Conservation (phyloP, 1,284 basidiomycete genomes). For the Leccinum proliferum region DNA sequence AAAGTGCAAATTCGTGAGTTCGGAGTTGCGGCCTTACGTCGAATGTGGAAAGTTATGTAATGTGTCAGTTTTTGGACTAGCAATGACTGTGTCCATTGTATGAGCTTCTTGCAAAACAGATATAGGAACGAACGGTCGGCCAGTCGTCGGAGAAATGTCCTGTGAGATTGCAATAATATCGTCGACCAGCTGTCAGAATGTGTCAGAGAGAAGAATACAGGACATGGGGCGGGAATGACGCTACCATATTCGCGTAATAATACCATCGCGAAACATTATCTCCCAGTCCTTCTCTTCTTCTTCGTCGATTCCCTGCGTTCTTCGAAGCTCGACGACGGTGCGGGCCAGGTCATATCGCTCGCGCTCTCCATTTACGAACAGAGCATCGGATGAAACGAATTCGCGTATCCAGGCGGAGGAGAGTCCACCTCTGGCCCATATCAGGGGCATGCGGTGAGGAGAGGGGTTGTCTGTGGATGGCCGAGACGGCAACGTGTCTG, state of each 20-base stretch:
- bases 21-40: no score
- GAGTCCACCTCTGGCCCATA: constrained; percentile 72
- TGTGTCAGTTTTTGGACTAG: constrained; percentile 28
- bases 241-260: constrained; percentile 90
- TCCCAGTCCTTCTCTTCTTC: constrained; percentile 64
- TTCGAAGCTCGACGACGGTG: constrained; percentile 68
- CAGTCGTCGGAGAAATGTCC: constrained; percentile 68
- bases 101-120: constrained; percentile 68
- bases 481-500: constrained; percentile 26
- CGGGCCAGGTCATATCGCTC: constrained; percentile 80
- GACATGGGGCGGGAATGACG: neutral
- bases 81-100: constrained; percentile 69
- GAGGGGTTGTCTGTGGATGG: constrained; percentile 16
- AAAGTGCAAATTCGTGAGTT: no score
- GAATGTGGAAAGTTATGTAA: no score
- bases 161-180: constrained; percentile 70
- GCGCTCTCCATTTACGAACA: constrained; percentile 78
- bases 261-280: constrained; percentile 72
- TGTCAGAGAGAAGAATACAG: constrained; percentile 7
- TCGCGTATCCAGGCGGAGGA: constrained; percentile 69
- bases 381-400: constrained; percentile 71
- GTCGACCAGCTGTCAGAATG: constrained; percentile 54
- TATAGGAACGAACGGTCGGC: constrained; percentile 65
- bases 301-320: constrained; percentile 42
- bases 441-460: constrained; percentile 35